Percentiles rank a stretch among this genome's conserved stretches.
Evolutionary conservation across 2,329 filamentous ascomycete species (phyloP).

Genomic region (Colletotrichum abscissum): DNA sequence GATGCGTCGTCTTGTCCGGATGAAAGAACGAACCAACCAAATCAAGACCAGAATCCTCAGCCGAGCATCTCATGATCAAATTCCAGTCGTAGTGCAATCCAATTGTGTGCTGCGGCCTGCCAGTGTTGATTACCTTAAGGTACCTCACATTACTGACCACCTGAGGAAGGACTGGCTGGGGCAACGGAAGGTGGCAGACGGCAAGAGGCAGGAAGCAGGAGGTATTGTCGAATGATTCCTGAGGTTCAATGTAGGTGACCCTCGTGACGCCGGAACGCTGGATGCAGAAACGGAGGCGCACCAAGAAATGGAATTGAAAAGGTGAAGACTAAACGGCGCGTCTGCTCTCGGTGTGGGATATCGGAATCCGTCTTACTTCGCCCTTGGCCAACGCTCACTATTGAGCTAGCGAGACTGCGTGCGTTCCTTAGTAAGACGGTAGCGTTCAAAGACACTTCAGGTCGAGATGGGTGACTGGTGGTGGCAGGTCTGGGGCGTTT

Average conservation of each 20-base stretch:
- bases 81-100: not conserved
- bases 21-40: not conserved
- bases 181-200: constrained; percentile 11
- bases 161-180: not conserved
- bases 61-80: not conserved
- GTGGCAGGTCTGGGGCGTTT: constrained; percentile 7
- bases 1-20: constrained; percentile 11
- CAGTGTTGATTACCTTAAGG: not conserved
- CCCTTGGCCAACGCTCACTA: not conserved
- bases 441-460: constrained; percentile 5
- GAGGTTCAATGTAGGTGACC: not conserved
- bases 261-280: not conserved
- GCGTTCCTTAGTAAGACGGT: constrained; percentile 1
- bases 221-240: not conserved
- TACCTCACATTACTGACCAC: no score
- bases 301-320: not conserved
- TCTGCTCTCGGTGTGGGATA: not conserved
- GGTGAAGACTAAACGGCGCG: not conserved
- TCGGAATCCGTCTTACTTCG: not conserved
- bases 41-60: not conserved
- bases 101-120: not conserved
- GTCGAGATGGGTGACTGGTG: constrained; percentile 1
- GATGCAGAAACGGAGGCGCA: not conserved
- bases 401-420: not conserved
- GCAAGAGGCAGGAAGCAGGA: constrained; percentile 17